Evolutionary conservation across 2,329 filamentous ascomycete genomes (phyloP).

Genomic region (Monosporascus sp.): DNA sequence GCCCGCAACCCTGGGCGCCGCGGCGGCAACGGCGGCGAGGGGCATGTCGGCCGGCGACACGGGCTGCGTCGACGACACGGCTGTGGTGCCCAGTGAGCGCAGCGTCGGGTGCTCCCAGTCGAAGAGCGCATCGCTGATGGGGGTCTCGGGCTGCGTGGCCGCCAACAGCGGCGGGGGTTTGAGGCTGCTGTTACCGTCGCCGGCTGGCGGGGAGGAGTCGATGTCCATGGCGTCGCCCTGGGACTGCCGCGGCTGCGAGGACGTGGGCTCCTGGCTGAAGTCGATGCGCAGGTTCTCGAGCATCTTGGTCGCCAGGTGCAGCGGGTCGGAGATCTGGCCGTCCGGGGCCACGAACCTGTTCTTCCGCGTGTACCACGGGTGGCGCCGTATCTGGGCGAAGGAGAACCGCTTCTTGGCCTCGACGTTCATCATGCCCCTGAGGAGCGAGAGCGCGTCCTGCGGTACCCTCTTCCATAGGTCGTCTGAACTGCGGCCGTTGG

Average conservation of each 20-base stretch:
- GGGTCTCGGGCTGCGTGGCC: conserved; percentile 80
- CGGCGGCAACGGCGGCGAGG: no score
- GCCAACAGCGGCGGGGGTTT: conserved; percentile 38
- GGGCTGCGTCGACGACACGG: conserved; percentile 46
- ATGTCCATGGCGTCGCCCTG: conserved; percentile 61
- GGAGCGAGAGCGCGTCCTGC: conserved; percentile 65
- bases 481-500: conserved; percentile 75
- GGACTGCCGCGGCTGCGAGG: conserved; percentile 25
- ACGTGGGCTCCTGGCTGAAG: conserved; percentile 63
- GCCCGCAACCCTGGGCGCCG: conserved; percentile 10
- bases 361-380: conserved; percentile 87
- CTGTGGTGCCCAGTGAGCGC: conserved; percentile 41
- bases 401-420: conserved; percentile 71
- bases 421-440: conserved; percentile 89
- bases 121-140: conserved; percentile 68
- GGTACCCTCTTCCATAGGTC: conserved; percentile 81
- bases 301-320: conserved; percentile 90
- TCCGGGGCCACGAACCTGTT: conserved; percentile 72
- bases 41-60: conserved; percentile 29
- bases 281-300: conserved; percentile 87
- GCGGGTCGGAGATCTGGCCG: conserved; percentile 70
- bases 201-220: conserved; percentile 42
- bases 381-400: conserved; percentile 79
- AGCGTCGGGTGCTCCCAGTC: conserved; percentile 79
- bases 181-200: conserved; percentile 28